Evolutionary conservation across 1,139 yeast species (phyloP), one percentile per base, ranked within the genome.

Genomic region (Diutina scorzettiae): DNA sequence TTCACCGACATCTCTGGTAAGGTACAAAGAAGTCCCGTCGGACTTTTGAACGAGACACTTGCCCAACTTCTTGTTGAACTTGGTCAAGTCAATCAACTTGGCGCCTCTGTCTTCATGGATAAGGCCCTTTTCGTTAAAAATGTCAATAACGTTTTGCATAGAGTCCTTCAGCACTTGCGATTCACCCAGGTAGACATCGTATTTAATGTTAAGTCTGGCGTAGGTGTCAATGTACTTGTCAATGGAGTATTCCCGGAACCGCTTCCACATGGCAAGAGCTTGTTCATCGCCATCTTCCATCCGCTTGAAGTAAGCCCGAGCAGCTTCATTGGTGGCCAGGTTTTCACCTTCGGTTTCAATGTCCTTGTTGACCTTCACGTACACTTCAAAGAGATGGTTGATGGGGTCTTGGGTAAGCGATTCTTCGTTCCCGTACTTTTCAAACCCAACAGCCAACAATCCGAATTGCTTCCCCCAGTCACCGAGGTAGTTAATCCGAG

Each of bases 381-480:
- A 93, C 42, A 93, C 96, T 46, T 89, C 93, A 54, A 87, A 93
- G 60, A 93, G 73, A 61, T 93, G 98, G 64, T 87, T 81, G 58
- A 93, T 89, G 46, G 99, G 97, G 59, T 93, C 94, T 43, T 59
- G 57, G 44, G 69, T 69, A 50, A 91, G 72, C 45, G 68, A 66
- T 54, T 81, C 85, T 57, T 83, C 95, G 48, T 72, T 64, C 43
- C 99, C 99, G 56, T 83, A 91, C 56, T 74, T 77, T 45, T 77
- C 76, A 59, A 82, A 91, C 42, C 97, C 99, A 50, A 93, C 81
- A 27, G 98, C 98, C 51, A 91, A 73, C 43, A 89, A 67, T 62
- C 98, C 99, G 57, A 91, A 91, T 68, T 91, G 99, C 64, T 93
- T 91, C 45, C 99, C 99, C 98, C 98, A 91, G 66, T 91, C 99